Evolutionary conservation across 176 grass and related monocot genomes (phyloP).

Genomic region (Chrysopogon serrulatus): DNA sequence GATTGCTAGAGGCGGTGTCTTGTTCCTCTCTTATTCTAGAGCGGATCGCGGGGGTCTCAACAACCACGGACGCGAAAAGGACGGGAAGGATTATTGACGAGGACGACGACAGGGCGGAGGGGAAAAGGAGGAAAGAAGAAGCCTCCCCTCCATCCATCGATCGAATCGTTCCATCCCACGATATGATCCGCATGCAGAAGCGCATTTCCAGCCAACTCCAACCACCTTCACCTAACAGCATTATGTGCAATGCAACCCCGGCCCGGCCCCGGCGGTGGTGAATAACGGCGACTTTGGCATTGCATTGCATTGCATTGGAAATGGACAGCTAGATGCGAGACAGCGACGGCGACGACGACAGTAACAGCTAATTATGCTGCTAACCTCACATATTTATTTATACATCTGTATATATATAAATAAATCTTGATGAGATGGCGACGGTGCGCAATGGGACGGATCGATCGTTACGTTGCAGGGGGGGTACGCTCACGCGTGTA

Average conservation of each 20-base stretch:
- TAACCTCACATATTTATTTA: not conserved
- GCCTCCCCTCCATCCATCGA: not conserved
- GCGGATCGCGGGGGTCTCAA: slow-evolving; percentile 36
- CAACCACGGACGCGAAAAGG: slow-evolving; percentile 21
- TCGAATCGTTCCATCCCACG: not conserved
- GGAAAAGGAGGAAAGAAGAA: not conserved
- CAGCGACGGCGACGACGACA: not conserved
- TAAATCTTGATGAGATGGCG: not conserved
- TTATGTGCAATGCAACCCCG: not conserved
- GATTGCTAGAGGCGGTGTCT: too few species aligned
- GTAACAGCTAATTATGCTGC: not conserved
- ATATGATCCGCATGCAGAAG: too few species aligned
- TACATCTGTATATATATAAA: not conserved
- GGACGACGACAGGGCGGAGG: not conserved
- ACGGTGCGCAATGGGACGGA: not conserved
- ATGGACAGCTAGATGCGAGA: not conserved
- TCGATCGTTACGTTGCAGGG: too few species aligned
- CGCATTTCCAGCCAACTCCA: slow-evolving; percentile 55
- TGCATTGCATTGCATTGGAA: not conserved
- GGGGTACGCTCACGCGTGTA: too few species aligned
- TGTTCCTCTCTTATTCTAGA: not conserved
- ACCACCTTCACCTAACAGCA: slow-evolving; percentile 20
- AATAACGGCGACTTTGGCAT: not conserved
- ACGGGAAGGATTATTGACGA: slow-evolving; percentile 16
- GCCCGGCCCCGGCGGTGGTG: not conserved